These are phyloP conservation scores for Pichia kluyveri DNA, from an alignment of 805 yeast genomes.

Conservation along the genomic window DNA sequence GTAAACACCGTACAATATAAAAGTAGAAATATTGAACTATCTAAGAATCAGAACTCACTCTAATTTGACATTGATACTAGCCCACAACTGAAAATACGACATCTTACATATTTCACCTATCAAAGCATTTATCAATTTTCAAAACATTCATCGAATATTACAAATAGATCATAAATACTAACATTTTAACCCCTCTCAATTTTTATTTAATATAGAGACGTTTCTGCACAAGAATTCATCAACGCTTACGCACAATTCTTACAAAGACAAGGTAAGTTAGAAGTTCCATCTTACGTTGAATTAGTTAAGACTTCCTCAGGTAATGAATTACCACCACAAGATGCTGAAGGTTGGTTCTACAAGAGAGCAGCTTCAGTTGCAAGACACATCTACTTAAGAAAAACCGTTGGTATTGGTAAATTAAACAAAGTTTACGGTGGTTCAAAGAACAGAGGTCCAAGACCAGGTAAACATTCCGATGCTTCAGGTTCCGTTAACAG, in stretches of 20 bases:
- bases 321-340: constrained; percentile 99
- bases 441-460: constrained; percentile 97
- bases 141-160: no score
- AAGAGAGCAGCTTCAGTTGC: constrained; percentile 99
- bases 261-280: constrained; percentile 99
- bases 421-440: constrained; percentile 99
- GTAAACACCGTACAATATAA: no score
- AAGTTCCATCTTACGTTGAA: constrained; percentile 99
- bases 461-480: constrained; percentile 97
- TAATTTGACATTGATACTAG: no score
- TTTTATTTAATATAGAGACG: constrained; percentile 67
- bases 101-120: no score
- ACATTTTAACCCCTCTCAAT: not conserved
- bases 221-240: constrained; percentile 99
- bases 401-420: constrained; percentile 98
- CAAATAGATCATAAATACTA: not conserved
- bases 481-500: constrained; percentile 99
- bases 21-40: no score
- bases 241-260: constrained; percentile 99
- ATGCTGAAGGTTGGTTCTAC: constrained; percentile 99
- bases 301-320: constrained; percentile 98
- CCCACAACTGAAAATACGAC: no score
- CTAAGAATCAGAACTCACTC: no score
- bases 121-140: no score
- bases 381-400: constrained; percentile 99